Percentiles rank a stretch among this genome's conserved stretches.
Evolutionary conservation across 1,284 basidiomycete species (phyloP).

Genomic region (Heterobasidion annosum): DNA sequence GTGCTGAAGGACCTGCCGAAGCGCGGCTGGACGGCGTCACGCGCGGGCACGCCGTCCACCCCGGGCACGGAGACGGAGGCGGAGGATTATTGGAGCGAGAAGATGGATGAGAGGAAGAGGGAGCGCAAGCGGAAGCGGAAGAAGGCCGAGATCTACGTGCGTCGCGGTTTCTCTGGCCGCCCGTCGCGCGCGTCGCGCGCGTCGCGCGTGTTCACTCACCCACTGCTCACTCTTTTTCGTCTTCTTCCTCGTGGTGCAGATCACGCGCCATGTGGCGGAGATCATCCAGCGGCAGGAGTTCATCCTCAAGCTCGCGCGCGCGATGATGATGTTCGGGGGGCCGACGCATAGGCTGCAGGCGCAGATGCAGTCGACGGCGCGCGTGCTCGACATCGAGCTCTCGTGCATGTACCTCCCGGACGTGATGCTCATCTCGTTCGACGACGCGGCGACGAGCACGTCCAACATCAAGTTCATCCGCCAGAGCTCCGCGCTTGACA

Average conservation of each 20-base stretch:
- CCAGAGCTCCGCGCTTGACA: slow-evolving; percentile 66
- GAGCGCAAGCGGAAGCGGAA: slow-evolving; percentile 57
- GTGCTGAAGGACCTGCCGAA: slow-evolving; percentile 25
- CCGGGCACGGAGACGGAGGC: slow-evolving; percentile 10
- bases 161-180: slow-evolving; percentile 20
- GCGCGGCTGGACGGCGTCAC: slow-evolving; percentile 15
- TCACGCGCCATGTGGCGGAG: slow-evolving; percentile 70
- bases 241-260: slow-evolving; percentile 31
- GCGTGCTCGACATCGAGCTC: slow-evolving; percentile 78
- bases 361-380: slow-evolving; percentile 81
- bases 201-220: too few relatives aligned
- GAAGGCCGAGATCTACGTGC: slow-evolving; percentile 71
- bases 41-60: slow-evolving; percentile 16
- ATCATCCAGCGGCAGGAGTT: slow-evolving; percentile 87
- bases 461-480: slow-evolving; percentile 82
- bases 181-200: too few relatives aligned
- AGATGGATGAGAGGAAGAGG: slow-evolving; percentile 30
- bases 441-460: slow-evolving; percentile 78
- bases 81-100: slow-evolving; percentile 15
- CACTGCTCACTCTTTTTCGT: background rate
- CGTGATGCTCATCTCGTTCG: slow-evolving; percentile 76
- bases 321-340: slow-evolving; percentile 94
- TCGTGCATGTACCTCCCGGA: slow-evolving; percentile 86
- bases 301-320: slow-evolving; percentile 80
- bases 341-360: slow-evolving; percentile 85